Conservation (phyloP, 768 basidiomycete species). For the Pulveroboletus ravenelii region DNA sequence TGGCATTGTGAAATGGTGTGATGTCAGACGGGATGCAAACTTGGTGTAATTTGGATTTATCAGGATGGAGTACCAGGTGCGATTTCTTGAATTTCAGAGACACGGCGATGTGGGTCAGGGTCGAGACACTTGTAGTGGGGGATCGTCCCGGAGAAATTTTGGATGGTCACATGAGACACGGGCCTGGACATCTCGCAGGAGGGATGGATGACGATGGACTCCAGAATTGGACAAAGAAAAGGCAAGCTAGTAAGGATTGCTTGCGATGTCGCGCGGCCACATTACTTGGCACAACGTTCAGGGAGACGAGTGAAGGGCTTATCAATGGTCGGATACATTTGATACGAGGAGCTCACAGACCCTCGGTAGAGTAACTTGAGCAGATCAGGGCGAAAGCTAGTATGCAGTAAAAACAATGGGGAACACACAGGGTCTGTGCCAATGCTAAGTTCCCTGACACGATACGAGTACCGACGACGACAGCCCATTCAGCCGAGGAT, state of each 20-base stretch:
- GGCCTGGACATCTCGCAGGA: no score
- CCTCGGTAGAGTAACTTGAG: no score
- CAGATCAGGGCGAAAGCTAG: no score
- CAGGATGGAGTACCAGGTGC: background rate
- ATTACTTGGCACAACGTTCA: background rate
- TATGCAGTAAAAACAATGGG: no score
- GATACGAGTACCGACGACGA: no score
- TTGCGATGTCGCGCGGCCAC: background rate
- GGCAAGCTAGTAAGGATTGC: background rate
- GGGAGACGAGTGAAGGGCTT: background rate
- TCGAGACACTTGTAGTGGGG: background rate
- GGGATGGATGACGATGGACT: background rate
- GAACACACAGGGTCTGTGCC: no score
- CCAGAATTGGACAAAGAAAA: background rate
- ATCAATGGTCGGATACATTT: no score
- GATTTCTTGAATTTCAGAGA: background rate
- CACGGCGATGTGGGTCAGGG: background rate
- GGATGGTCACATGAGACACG: background rate
- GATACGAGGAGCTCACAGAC: no score
- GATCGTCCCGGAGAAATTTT: background rate
- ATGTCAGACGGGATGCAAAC: background rate
- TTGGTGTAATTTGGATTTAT: background rate
- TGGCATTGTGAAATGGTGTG: background rate
- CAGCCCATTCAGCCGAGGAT: background rate
- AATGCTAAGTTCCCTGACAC: no score